phyloP scores from a whole-genome alignment of 441 rosid genomes.

The Croton setiger region DNA sequence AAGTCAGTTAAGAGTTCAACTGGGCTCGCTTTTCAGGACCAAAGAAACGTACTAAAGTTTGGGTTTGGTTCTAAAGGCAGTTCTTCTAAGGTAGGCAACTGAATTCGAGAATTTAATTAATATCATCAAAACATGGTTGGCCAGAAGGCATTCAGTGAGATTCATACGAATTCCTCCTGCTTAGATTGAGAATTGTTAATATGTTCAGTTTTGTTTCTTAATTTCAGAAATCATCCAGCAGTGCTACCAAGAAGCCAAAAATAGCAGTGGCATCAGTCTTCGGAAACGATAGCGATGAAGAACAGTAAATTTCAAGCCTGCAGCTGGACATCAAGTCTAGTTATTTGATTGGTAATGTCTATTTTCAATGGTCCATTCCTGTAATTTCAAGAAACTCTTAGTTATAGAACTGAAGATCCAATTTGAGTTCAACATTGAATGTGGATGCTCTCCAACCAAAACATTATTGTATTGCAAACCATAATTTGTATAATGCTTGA shows the following conservation, averaged over 20 bases:
- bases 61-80: slow-evolving; percentile 72
- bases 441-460: neutral
- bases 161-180: too few species aligned
- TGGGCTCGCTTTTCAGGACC: slow-evolving; percentile 67
- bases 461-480: neutral
- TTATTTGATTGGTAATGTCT: slow-evolving; percentile 7
- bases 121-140: neutral
- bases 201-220: neutral
- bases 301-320: slow-evolving; percentile 24
- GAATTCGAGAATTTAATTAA: neutral
- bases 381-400: neutral
- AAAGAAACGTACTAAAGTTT: slow-evolving; percentile 73
- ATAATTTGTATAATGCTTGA: neutral
- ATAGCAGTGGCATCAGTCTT: slow-evolving; percentile 59
- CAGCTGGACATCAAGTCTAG: slow-evolving; percentile 10
- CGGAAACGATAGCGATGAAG: slow-evolving; percentile 76
- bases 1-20: slow-evolving; percentile 35
- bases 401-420: neutral
- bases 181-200: neutral
- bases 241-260: slow-evolving; percentile 60
- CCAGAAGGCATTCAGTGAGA: neutral
- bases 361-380: neutral
- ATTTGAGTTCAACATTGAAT: neutral
- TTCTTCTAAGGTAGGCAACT: slow-evolving; percentile 55
- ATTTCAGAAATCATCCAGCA: slow-evolving; percentile 42